Evolutionary conservation across 2,329 filamentous ascomycete genomes (phyloP), one percentile per base, ranked within the genome.

Genomic region (Sclerotinia spermophila): DNA sequence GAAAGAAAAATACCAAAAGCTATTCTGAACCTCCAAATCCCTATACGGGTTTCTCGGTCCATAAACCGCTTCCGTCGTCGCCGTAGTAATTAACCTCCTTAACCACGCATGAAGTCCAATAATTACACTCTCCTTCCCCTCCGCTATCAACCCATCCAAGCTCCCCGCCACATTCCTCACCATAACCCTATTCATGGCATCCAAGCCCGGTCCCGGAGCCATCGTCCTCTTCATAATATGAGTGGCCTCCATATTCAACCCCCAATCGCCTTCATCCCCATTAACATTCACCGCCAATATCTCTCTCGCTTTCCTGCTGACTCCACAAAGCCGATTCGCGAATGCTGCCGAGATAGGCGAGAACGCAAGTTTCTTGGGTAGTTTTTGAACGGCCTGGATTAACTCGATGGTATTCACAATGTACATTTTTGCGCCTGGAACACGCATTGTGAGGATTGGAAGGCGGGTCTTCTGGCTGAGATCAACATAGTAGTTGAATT

Each of bases 341-440:
- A 69, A 35, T 38, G 55, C 68, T 0, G 78, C 80, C 58, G 77
- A 76, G 35, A 83, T 80, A 0, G 82, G 80, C 3, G 79, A 78
- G 64, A 84, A 84, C 0, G 80, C 80, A 10, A 81, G 71, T 1
- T 71, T 74, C 67, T 79, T 81, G 68, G 76, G 76, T 70, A 82
- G 80, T 55, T 79, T 81, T 70, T 84, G 82, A 3, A 82, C 78
- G 0, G 60, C 69, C 13, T 79, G 77, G 38, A 84, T 80, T 30
- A 84, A 73, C 0, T 79, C 71, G 0, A 79, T 77, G 2, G 76
- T 78, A 15, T 81, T 81, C 19, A 83, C 78, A 15, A 84, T 76
- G 62, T 84, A 84, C 65, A 83, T 77, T 65, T 81, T 81, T 42
- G 80, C 77, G 5, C 82, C 81, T 1, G 81, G 81, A 48, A 84